These are phyloP conservation scores for Gypsophila paniculata DNA, from an alignment of 179 eudicot species.

Conservation along the genomic window DNA sequence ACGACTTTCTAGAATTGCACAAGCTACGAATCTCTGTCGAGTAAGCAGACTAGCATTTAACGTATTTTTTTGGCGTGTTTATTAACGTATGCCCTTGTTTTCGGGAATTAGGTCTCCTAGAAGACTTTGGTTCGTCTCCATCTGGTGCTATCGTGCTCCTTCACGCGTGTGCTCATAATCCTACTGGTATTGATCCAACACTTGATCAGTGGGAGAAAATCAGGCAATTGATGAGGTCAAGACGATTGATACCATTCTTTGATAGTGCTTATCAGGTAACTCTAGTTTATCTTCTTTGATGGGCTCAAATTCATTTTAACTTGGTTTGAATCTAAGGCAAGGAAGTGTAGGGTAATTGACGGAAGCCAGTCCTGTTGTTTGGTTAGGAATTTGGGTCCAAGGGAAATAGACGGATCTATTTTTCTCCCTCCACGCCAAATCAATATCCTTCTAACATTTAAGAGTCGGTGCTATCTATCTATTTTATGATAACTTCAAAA, in stretches of 20 bases:
- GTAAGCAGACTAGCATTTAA: not conserved
- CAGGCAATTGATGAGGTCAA: slow-evolving; percentile 74
- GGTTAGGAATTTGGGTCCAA: not conserved
- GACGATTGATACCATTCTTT: slow-evolving; percentile 76
- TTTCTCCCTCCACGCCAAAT: not conserved
- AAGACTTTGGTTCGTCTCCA: slow-evolving; percentile 90
- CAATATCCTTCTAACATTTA: not conserved
- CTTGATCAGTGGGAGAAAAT: slow-evolving; percentile 84
- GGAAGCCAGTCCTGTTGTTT: not conserved
- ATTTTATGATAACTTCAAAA: no score
- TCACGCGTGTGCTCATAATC: slow-evolving; percentile 99
- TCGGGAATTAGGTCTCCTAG: slow-evolving; percentile 55
- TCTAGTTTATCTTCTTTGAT: not conserved
- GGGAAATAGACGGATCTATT: not conserved
- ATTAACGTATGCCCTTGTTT: not conserved
- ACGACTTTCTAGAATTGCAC: not conserved
- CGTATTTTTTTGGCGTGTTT: not conserved
- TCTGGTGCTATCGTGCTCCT: slow-evolving; percentile 87
- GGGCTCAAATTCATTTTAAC: not conserved
- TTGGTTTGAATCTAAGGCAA: not conserved
- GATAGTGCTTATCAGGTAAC: slow-evolving; percentile 97
- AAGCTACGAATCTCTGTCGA: not conserved
- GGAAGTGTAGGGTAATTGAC: not conserved
- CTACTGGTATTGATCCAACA: slow-evolving; percentile 97
- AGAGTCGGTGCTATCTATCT: no score